Conservation (phyloP, 371 early-diverging fungal species). For the Saksenaea vasiformis region DNA sequence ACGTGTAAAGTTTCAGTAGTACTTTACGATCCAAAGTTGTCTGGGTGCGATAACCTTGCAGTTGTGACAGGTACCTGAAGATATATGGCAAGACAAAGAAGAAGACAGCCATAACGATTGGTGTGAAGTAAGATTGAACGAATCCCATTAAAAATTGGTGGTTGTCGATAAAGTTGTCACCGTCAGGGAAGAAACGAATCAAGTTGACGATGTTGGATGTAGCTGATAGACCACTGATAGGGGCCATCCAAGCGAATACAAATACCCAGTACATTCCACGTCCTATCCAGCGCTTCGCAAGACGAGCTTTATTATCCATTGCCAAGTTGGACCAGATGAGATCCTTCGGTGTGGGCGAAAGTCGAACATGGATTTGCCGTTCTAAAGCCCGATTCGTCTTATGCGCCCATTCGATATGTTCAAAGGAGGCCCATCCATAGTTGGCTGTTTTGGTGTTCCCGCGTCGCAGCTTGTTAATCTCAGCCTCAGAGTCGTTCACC, state of each 20-base stretch:
- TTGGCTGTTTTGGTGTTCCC: constrained; percentile 55
- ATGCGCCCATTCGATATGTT: constrained; percentile 66
- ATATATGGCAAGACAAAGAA: constrained; percentile 68
- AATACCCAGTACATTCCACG: constrained; percentile 59
- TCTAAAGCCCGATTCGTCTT: constrained; percentile 23
- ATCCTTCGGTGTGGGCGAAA: constrained; percentile 77
- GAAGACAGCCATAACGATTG: constrained; percentile 68
- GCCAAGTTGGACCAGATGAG: constrained; percentile 83
- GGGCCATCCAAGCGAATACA: constrained; percentile 71
- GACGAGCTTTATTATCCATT: constrained; percentile 53
- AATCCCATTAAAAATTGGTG: constrained; percentile 60
- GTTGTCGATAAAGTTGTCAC: constrained; percentile 50
- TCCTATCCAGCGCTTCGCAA: constrained; percentile 59
- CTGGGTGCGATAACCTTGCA: constrained; percentile 75
- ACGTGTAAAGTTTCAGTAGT: constrained; percentile 75
- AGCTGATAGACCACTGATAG: constrained; percentile 65
- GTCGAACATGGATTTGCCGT: constrained; percentile 31
- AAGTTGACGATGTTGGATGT: constrained; percentile 66
- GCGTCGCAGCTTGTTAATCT: constrained; percentile 64
- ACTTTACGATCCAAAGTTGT: constrained; percentile 72
- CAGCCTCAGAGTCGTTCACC: constrained; percentile 62
- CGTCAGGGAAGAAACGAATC: constrained; percentile 52
- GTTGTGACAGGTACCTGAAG: constrained; percentile 65
- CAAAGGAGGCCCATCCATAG: constrained; percentile 81
- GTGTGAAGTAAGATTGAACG: constrained; percentile 71